Base-by-base conservation (phyloP, 306 rosid species). In the Cucurbita moschata region DNA sequence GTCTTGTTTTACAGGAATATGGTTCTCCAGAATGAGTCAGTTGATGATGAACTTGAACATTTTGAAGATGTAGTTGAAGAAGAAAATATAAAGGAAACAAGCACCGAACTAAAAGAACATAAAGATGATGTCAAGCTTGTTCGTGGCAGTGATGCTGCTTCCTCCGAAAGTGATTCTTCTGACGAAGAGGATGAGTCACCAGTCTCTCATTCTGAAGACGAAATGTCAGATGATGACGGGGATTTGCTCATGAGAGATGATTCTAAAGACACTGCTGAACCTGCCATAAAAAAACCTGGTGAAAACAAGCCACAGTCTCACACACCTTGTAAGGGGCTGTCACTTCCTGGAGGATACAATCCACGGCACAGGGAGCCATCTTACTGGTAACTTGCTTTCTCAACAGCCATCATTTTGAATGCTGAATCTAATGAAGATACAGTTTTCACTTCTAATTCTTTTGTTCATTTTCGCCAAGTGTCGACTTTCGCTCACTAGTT, bases 31-130 rank as follows among this genome's bases (percentile, higher is more conserved):
- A 88, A 73, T 6, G 97, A 91, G 77, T 85, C 88, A 19, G 26
- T 78, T 23, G 99, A 94, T 75, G 99, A 94, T 1, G 99, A 94
- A 74, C 64, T 89, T 18, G 97, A 94, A 87, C 96, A 94, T 83
- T 94, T 94, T 74, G 88, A 94, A 78, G 97, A 94, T 83, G 82
- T 90, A 67, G 66, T 74, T 12, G 98, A 90, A 83, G 97, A 90
- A 82, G 96, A 88, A 75, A 79, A 80, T 63, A 90, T 83, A 5
- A 70, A 83, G 10, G 68, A 76, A 71, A 86, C 87, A 46, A 79
- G 67, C 81, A 69, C 84, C 60, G 77, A 72, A 70, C 21, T 82
- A 57, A 78, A 57, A 40, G 77, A 82, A 54, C 78, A 69, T 74
- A 81, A 53, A 75, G 68, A 80, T 21, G 72, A 80, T 77, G 71